Evolutionary conservation across 345 rosid species (phyloP), one percentile per base, ranked within the genome.

Genomic region (Geranium brycei): DNA sequence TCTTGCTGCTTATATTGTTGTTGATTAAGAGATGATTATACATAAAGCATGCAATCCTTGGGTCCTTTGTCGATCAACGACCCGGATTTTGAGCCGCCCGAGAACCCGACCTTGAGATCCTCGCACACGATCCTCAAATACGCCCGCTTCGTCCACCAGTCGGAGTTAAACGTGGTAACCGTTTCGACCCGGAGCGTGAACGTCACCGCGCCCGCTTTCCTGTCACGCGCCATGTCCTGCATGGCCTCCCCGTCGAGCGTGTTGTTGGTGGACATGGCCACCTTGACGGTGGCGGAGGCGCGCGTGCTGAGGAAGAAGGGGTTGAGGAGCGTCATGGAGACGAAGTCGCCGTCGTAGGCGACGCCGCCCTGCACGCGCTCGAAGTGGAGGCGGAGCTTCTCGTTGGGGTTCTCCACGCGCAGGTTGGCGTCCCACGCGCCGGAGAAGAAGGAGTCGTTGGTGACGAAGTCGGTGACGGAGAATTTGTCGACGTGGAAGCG

Each of bases 371-470:
- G 56, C 62, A 85, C 56, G 12, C 66, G 66, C 7, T 73, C 67
- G 14, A 81, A 68, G 41, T 57, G 58, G 41, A 69, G 38, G 17
- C 30, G 68, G 4, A 74, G 57, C 19, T 62, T 75, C 0, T 63
- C 16, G 59, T 78, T 71, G 1, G 73, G 73, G 79, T 79, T 85
- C 12, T 56, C 51, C 0, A 78, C 66, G 0, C 72, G 51, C 15
- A 83, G 5, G 8, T 70, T 70, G 6, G 74, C 69, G 0, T 75
- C 75, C 82, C 81, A 81, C 1, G 23, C 59, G 1, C 78, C 84
- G 10, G 73, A 23, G 62, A 81, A 70, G 16, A 40, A 28, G 31
- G 77, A 57, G 0, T 60, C 23, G 18, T 73, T 17, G 35, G 67
- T 60, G 58, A 68, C 72, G 23, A 81, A 78, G n/a, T 78, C 66